A percentile compares a stretch with the other conserved stretches of the same genome.
Conservation (phyloP, 2,329 filamentous ascomycete genomes). For the Colletotrichum spinosum region DNA sequence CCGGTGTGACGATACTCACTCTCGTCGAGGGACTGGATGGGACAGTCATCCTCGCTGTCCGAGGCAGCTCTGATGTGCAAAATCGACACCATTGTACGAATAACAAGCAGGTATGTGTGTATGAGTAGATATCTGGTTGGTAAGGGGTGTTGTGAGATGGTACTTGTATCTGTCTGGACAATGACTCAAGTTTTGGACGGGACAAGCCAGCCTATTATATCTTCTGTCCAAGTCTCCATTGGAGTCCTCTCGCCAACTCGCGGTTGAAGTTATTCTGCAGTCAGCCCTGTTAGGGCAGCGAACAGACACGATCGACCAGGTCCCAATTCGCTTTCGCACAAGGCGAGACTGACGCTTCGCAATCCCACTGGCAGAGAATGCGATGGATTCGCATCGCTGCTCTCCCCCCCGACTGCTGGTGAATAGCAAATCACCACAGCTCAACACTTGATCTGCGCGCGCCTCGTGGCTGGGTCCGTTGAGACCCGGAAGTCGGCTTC, state of each 20-base stretch:
- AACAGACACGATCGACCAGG: not conserved
- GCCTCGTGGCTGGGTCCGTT: constrained; percentile 6
- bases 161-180: too few species aligned
- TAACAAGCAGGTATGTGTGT: too few species aligned
- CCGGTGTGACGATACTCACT: not conserved
- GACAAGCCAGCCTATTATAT: too few species aligned
- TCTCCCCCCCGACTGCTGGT: too few species aligned
- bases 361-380: not conserved
- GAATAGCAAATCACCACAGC: not conserved
- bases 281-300: not conserved
- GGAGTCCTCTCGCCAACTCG: not conserved
- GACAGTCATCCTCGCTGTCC: constrained; percentile 14
- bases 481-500: constrained; percentile 6
- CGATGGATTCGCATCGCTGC: too few species aligned
- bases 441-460: not conserved
- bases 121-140: too few species aligned
- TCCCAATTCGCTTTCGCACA: not conserved
- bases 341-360: not conserved
- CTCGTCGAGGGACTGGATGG: constrained; percentile 19
- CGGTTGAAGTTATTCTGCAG: not conserved
- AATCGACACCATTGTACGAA: not conserved
- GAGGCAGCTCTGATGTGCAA: constrained; percentile 1
- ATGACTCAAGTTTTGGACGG: too few species aligned
- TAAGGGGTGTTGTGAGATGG: too few species aligned
- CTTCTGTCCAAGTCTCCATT: too few species aligned